Conservation (phyloP, 2,329 filamentous ascomycete genomes). For the Ascochyta viciae-villosae region DNA sequence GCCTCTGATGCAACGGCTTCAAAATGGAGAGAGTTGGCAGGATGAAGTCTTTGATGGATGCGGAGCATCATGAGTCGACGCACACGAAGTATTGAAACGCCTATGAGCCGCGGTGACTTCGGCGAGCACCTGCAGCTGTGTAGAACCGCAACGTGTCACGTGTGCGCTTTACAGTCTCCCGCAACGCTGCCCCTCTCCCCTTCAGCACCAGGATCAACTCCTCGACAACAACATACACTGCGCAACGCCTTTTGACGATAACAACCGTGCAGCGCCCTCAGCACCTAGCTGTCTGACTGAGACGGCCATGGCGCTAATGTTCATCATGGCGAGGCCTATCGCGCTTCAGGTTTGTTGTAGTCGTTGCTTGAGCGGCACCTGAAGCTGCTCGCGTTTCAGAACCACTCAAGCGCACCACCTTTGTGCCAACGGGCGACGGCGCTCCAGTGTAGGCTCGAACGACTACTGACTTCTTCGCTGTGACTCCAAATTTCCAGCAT, state of each 20-base stretch:
- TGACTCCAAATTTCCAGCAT: slow-evolving; percentile 32
- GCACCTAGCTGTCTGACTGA: slow-evolving; percentile 25
- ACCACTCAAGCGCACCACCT: slow-evolving; percentile 38
- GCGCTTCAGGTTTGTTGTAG: slow-evolving; percentile 49
- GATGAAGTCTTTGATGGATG: neutral
- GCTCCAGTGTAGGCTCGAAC: slow-evolving; percentile 39
- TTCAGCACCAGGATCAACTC: neutral
- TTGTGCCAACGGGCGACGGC: slow-evolving; percentile 45
- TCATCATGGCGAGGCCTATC: slow-evolving; percentile 39
- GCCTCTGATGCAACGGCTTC: neutral
- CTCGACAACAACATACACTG: neutral
- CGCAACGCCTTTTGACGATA: neutral
- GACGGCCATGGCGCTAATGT: slow-evolving; percentile 36
- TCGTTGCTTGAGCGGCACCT: slow-evolving; percentile 45
- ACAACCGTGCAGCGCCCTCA: neutral
- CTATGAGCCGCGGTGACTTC: neutral
- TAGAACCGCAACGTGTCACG: slow-evolving; percentile 1
- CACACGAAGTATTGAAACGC: slow-evolving; percentile 9
- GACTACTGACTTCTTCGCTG: slow-evolving; percentile 31
- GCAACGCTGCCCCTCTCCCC: neutral
- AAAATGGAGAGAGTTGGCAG: neutral
- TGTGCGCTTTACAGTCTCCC: neutral
- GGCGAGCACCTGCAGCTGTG: neutral
- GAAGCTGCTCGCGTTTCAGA: slow-evolving; percentile 48
- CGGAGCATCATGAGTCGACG: neutral